Percentiles rank a stretch among this genome's conserved stretches.
Conservation (phyloP, 495 filamentous ascomycete genomes). For the Daldinia grandis region DNA sequence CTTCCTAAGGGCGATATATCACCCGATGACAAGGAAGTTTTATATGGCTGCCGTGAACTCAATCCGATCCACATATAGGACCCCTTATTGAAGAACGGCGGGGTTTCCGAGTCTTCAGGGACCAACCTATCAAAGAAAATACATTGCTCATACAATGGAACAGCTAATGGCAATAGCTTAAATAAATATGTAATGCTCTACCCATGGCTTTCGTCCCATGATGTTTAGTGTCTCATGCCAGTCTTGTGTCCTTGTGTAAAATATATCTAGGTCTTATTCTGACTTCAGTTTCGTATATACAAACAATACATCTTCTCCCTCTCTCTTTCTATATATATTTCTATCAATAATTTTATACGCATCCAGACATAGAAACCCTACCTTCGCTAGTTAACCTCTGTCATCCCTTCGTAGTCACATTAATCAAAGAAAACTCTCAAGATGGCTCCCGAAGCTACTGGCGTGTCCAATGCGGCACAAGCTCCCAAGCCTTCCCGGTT, state of each 20-base stretch:
- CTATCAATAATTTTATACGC: not conserved
- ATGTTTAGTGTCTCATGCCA: not conserved
- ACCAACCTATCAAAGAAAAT: conserved; percentile 29
- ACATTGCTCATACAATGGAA: conserved; percentile 31
- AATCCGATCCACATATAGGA: conserved; percentile 41
- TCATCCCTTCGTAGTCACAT: conserved; percentile 15
- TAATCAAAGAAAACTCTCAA: conserved; percentile 19
- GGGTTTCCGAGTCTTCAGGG: conserved; percentile 33
- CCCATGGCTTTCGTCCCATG: conserved; percentile 2
- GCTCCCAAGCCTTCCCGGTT: conserved; percentile 53
- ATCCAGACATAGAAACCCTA: not conserved
- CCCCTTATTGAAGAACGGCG: conserved; percentile 35
- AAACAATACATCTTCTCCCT: not conserved
- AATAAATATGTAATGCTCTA: conserved; percentile 20
- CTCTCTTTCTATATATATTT: not conserved
- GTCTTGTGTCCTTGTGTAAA: not conserved
- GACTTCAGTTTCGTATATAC: not conserved
- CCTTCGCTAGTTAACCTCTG: not conserved
- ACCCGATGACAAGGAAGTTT: conserved; percentile 31
- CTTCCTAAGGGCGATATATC: conserved; percentile 43
- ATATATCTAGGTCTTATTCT: not conserved
- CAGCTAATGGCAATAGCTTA: conserved; percentile 19
- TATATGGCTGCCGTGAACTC: conserved; percentile 40
- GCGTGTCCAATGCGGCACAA: conserved; percentile 37
- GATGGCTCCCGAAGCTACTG: conserved; percentile 34